Evolutionary conservation across 139 green algal species (phyloP), one percentile per base, ranked within the genome.

Genomic region (Chlamydomonas eustigma): DNA sequence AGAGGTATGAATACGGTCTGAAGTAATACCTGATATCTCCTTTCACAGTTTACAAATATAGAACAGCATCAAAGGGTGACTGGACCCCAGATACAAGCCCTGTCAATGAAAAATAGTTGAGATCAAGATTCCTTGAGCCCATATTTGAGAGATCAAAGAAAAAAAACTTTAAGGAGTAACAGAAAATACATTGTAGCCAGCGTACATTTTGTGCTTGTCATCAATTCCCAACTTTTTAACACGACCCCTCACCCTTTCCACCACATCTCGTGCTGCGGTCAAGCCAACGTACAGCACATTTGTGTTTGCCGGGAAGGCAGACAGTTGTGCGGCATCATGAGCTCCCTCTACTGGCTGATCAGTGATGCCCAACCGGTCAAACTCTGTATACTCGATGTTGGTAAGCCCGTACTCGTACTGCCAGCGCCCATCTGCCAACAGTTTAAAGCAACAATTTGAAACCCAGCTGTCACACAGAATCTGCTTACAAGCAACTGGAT

Each of bases 371-470:
- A 97, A 82, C 32, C 88, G 80, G 63, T 94, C 89, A 78, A 99
- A 98, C 85, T 98, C 94, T 2, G 96, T 99, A 86, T 99, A 99
- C 87, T 99, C 96, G 1, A 99, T 88, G 80, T 98, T 98, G 38
- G 92, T 97, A 1, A 98, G 80, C 69, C 90, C 89, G 76, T 96
- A 98, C 68, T 90, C 80, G 76, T 88, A 84, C 69, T 77, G 31
- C 79, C 77, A 87, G 30, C 71, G 75, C 28, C 51, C 34, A 38
- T 39, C 73, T 78, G 73, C 63, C 30, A 22, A 32, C 8, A 18
- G 44, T 12, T 12, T 18, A 58, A 18, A 28, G 18, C 44, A 58
- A 58, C 44, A 12, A 58, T 18, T 28, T 58, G n/a, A n/a, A n/a
- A n/a, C n/a, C n/a, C n/a, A n/a, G n/a, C n/a, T n/a, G n/a, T n/a